A percentile compares a stretch with the other conserved stretches of the same genome.
phyloP scores from a whole-genome alignment of 2,329 filamentous ascomycete species.

The Coleophoma eucalyptorum region DNA sequence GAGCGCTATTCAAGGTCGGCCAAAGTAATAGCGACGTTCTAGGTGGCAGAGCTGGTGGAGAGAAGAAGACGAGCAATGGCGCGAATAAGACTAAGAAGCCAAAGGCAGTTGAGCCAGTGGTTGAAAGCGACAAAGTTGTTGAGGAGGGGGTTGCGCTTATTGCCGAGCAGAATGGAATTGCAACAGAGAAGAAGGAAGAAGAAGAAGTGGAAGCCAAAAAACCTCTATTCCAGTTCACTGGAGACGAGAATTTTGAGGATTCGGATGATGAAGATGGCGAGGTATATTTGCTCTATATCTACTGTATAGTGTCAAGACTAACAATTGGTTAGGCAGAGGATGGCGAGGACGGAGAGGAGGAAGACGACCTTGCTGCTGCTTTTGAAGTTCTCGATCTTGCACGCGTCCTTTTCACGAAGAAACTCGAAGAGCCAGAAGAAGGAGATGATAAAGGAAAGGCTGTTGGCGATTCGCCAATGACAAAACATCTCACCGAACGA shows the following conservation, averaged over 20 bases:
- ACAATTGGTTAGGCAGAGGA: conserved; percentile 34
- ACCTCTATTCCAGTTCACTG: conserved; percentile 85
- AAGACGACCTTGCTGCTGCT: conserved; percentile 73
- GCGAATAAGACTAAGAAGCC: conserved; percentile 34
- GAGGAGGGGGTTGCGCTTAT: conserved; percentile 41
- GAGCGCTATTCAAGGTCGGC: conserved; percentile 89
- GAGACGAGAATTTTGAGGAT: conserved; percentile 89
- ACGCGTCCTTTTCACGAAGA: conserved; percentile 58
- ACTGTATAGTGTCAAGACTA: conserved; percentile 42
- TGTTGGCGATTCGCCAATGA: conserved; percentile 30
- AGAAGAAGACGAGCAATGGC: conserved; percentile 38
- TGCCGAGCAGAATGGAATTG: conserved; percentile 22
- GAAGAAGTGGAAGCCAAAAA: conserved; percentile 52
- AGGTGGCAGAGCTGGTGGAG: conserved; percentile 68
- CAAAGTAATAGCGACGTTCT: conserved; percentile 93
- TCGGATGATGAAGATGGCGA: conserved; percentile 70
- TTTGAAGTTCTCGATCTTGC: conserved; percentile 84
- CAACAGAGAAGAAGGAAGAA: conserved; percentile 24
- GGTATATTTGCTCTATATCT: conserved; percentile 38
- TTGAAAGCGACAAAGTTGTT: conserved; percentile 35
- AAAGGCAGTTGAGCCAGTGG: conserved; percentile 27
- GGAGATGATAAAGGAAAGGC: conserved; percentile 43
- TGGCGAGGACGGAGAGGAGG: conserved; percentile 46
- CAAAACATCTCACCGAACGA: conserved; percentile 71
- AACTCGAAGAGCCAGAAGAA: conserved; percentile 45